Evolutionary conservation across 108 stramenopile species (phyloP), one percentile per base, ranked within the genome.

Genomic region (Aurantiochytrium sp.): DNA sequence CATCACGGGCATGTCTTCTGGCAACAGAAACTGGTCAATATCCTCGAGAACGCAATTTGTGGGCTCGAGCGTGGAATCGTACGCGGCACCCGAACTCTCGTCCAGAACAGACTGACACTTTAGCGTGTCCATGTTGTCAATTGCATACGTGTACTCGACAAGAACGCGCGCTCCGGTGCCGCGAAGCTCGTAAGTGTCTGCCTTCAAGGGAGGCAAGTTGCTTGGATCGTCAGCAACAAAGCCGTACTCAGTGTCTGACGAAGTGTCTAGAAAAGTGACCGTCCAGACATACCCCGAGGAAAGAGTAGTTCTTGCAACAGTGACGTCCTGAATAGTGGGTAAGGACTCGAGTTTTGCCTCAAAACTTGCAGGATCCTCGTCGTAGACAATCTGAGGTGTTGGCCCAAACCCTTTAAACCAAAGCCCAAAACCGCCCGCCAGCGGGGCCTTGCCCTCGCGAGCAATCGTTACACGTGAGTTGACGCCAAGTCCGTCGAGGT

Each of bases 101-200:
- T 35, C 23, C 10, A 83, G 1, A 6, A 45, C 6, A 16, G 76
- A 14, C 51, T 83, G 49, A 23, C 76, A 83, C 49, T 83, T 53
- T 12, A 83, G 76, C 45, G 76, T 83, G 5, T 83, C 76, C 76
- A 83, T 83, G 76, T 83, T 53, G 49, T 83, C 76, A 6, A 83
- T 28, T 83, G 76, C 76, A 83, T 83, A 83, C 0, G 51, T 4
- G 23, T 83, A 83, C 51, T 83, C 76, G 25, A 83, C 23, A 12
- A 83, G 76, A 6, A 83, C 28, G 12, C 28, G 76, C 14, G 76
- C 76, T 12, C 28, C 51, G 18, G 76, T 83, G 5, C 76, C 76
- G 19, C 76, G 49, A 23, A 83, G 76, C 28, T 12, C 45, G 23
- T 28, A 83, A 12, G 76, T 83, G 76, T 83, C 76, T 12, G 76